Conservation (phyloP, 176 grass and related monocot genomes). For the Triticum monococcum region DNA sequence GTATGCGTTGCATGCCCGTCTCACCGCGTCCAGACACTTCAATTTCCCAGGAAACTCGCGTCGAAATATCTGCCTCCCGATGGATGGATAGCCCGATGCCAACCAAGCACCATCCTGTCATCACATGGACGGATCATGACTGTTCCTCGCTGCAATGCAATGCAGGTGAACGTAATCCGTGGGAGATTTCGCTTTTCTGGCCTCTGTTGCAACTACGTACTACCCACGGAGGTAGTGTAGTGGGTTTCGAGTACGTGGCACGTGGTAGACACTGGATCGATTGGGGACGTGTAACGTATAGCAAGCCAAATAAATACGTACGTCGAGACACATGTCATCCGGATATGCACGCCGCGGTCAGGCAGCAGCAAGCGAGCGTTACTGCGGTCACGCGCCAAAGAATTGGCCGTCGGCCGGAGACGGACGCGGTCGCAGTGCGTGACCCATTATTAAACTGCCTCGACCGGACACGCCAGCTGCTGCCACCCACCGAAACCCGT, state of each 20-base stretch:
- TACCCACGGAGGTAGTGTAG: not conserved
- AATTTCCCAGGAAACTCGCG: not conserved
- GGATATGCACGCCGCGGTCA: not conserved
- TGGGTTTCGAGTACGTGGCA: not conserved
- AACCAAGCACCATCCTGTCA: not conserved
- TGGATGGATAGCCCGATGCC: too few species aligned
- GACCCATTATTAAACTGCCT: not conserved
- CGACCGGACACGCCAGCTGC: not conserved
- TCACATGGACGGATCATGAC: not conserved
- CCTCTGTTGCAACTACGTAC: not conserved
- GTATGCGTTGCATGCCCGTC: not conserved
- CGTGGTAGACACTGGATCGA: not conserved
- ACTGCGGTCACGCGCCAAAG: constrained; percentile 19
- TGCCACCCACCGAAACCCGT: not conserved
- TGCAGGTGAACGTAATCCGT: too few species aligned
- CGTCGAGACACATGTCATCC: not conserved
- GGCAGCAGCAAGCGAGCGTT: not conserved
- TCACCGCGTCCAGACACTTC: not conserved
- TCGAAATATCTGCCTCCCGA: too few species aligned
- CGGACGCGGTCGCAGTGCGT: not conserved
- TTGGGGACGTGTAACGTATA: not conserved
- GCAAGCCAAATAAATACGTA: not conserved
- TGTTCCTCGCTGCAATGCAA: too few species aligned
- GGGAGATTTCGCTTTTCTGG: not conserved
- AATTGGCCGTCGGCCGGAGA: too few species aligned